Base-by-base conservation (phyloP, 2,329 filamentous ascomycete genomes). In the Ceratocystis albifundus region DNA sequence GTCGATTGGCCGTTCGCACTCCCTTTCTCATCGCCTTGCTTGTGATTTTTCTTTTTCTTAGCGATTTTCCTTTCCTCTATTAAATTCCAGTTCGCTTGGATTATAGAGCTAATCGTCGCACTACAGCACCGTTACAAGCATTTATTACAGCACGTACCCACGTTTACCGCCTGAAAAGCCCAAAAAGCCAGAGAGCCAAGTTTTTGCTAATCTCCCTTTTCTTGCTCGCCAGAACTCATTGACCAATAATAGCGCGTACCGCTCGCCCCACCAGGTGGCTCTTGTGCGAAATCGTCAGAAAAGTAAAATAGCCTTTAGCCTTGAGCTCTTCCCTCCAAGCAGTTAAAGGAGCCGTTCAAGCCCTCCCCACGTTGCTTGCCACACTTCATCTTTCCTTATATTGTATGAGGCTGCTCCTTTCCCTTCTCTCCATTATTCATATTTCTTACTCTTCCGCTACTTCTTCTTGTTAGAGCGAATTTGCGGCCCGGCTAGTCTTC, bases 221-320 rank as follows among this genome's bases (percentile, higher is more conserved):
- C 55, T 28, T 59, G 7, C 22, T 30, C 55, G 55, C 55, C 55
- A 59, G 55, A 28, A 8, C 7, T 36, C 55, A 59, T 59, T 59
- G 55, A 30, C 55, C 55, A 59, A 59, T 59, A 28, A 59, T 30
- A 59, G 28, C 55, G 55, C 55, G 55, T 59, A 30, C 12, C 30
- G 25, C 55, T 8, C 15, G 55, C 55, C 55, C 55, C 55, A 59
- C 55, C 55, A n/a, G 17, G 28, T 59, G 55, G 55, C 55, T 59
- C 55, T 59, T 59, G 12, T 59, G 12, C 36, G 15, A 59, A 59
- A 59, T 59, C 55, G 55, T 59, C 55, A 59, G 36, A 59, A 59
- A 59, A 59, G 55, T 59, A 59, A 59, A 59, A 59, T 59, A 59
- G 30, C 55, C 55, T 59, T 59, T 53, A 22, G 48, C n/a, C 55